Evolutionary conservation across 1,284 basidiomycete genomes (phyloP), one percentile per base, ranked within the genome.

Genomic region (Pseudozyma pruni): DNA sequence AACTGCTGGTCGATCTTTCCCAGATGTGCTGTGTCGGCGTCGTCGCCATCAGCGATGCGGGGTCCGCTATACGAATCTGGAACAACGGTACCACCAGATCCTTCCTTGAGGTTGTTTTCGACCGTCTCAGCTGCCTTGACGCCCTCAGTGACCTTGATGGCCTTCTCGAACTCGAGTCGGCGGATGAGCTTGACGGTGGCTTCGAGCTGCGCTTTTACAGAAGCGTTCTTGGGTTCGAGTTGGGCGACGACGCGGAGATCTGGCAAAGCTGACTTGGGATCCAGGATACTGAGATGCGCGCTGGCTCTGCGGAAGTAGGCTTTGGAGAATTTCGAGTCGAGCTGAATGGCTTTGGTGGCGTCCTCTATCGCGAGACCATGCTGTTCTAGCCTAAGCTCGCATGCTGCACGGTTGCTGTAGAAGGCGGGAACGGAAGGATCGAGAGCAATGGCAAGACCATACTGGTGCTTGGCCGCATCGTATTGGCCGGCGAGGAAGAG

Each of bases 251-350:
- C 64, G 27, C 55, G 55, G 34, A 81, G 67, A 40, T 81, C 80
- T 14, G 78, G 75, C 6, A 81, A 49, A 4, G 80, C 80, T 9
- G 69, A 48, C 50, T 80, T 79, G 22, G 78, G 79, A 17, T 81
- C 73, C 59, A 97, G 84, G 50, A 93, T 91, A 79, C 95, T 91
- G 58, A 99, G 87, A 78, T 95, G 89, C 69, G 94, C 96, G 74
- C 91, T 90, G 45, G 92, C 95, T 47, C 96, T 90, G 64, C 94
- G 91, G 80, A 91, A 94, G 81, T 91, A 93, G 0, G 92, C 93
- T 83, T 98, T 98, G 56, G 90, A 90, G 82, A 96, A 97, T 75
- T 89, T 90, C 1, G 91, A 88, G 83, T 98, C 93, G 68, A 98
- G 85, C 70, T 90, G 86, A 61, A 98, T 91, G 8, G 95, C 96